Percentiles rank a stretch among this genome's conserved stretches.
phyloP scores from a whole-genome alignment of 2,329 filamentous ascomycete species.

The Colletotrichum tanaceti region DNA sequence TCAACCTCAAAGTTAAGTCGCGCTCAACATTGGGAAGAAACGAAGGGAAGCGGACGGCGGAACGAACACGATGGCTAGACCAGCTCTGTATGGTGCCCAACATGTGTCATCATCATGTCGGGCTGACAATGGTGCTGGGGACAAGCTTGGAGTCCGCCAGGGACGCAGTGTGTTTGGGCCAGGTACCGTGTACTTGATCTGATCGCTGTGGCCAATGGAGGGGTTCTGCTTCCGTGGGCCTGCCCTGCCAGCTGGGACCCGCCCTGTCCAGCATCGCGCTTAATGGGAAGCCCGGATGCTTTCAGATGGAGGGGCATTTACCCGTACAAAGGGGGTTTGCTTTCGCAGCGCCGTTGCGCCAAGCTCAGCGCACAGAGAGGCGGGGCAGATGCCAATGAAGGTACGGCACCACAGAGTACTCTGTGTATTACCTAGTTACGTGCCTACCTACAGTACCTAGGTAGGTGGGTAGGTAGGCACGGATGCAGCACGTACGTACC shows the following conservation, averaged over 20 bases:
- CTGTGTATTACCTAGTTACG: too few species aligned
- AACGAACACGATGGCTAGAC: constrained; percentile 28
- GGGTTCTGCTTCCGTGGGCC: not conserved
- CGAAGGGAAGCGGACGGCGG: constrained; percentile 11
- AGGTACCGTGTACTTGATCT: constrained; percentile 7
- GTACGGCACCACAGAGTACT: not conserved
- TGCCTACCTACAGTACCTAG: not conserved
- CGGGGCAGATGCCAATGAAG: constrained; percentile 8
- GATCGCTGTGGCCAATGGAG: constrained; percentile 6
- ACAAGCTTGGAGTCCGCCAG: constrained; percentile 27
- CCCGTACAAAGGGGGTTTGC: not conserved
- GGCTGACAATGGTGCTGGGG: constrained; percentile 17
- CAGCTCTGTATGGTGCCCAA: constrained; percentile 7
- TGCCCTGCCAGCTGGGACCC: constrained; percentile 3
- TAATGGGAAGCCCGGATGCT: not conserved
- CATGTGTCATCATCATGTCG: constrained; percentile 21
- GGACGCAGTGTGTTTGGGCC: constrained; percentile 12
- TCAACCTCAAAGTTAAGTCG: constrained; percentile 26
- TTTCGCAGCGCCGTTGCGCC: not conserved
- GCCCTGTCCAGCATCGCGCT: not conserved
- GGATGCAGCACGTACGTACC: not conserved
- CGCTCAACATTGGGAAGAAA: not conserved
- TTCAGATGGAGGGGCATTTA: constrained; percentile 17
- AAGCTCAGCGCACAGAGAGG: constrained; percentile 24
- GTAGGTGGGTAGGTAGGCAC: too few species aligned